These are phyloP conservation scores for Ustilago lituana DNA, from an alignment of 1,284 basidiomycete genomes.

Conservation along the genomic window DNA sequence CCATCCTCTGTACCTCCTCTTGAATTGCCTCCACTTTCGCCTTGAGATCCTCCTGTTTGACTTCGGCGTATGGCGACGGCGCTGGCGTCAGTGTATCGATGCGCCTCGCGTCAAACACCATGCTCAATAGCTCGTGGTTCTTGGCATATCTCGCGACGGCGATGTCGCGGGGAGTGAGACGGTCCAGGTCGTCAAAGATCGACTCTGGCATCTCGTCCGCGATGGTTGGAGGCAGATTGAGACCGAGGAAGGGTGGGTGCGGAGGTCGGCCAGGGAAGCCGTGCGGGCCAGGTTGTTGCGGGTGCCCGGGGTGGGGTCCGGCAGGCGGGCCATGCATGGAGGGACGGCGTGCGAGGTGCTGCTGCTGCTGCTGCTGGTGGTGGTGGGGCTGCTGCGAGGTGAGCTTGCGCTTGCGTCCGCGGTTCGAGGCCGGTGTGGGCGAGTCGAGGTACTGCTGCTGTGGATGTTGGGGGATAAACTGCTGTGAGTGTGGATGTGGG, in stretches of 20 bases:
- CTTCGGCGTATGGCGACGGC: slow-evolving; percentile 51
- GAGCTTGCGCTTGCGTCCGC: slow-evolving; percentile 46
- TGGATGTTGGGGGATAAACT: slow-evolving; percentile 30
- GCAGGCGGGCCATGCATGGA: slow-evolving; percentile 33
- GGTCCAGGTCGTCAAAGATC: slow-evolving; percentile 61
- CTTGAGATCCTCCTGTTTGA: slow-evolving; percentile 39
- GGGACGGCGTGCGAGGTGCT: slow-evolving; percentile 26
- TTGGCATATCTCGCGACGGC: slow-evolving; percentile 60
- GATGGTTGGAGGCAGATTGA: slow-evolving; percentile 45
- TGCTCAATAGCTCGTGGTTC: slow-evolving; percentile 62
- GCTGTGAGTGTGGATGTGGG: slow-evolving; percentile 30
- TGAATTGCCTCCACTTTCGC: slow-evolving; percentile 27
- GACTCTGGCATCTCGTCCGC: slow-evolving; percentile 46
- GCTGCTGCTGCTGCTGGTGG: slow-evolving; percentile 9
- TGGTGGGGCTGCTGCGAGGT: slow-evolving; percentile 23
- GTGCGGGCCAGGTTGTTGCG: slow-evolving; percentile 12
- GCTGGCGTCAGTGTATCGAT: slow-evolving; percentile 57
- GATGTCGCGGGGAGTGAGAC: slow-evolving; percentile 57
- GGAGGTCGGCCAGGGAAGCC: slow-evolving; percentile 18
- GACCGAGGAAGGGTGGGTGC: slow-evolving; percentile 28
- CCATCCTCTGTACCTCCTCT: slow-evolving; percentile 22
- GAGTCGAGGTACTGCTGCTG: slow-evolving; percentile 42
- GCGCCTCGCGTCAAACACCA: slow-evolving; percentile 59
- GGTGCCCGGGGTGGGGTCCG: slow-evolving; percentile 9
- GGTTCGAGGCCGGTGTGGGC: slow-evolving; percentile 26